Percentiles rank a stretch among this genome's conserved stretches.
phyloP scores from a whole-genome alignment of 1,284 basidiomycete genomes.

The Ganoderma multipileum region DNA sequence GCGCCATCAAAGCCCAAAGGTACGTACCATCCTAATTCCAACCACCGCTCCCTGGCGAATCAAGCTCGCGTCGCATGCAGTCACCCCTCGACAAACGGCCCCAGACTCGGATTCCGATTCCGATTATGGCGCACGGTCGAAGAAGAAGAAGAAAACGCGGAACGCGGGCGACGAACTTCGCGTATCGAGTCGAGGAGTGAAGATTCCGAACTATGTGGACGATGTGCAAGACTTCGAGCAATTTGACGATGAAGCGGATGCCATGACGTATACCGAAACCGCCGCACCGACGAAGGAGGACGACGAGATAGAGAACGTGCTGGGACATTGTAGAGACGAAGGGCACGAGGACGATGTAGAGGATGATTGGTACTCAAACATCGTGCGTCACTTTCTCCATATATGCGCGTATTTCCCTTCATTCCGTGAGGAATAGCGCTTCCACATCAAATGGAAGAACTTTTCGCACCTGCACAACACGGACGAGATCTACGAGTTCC shows the following conservation, averaged over 20 bases:
- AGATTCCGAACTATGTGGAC: constrained; percentile 86
- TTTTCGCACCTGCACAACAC: constrained; percentile 97
- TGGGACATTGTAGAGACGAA: constrained; percentile 85
- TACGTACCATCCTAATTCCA: constrained; percentile 40
- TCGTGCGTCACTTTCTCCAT: constrained; percentile 59
- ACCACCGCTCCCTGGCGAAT: background rate
- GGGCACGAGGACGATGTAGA: constrained; percentile 75
- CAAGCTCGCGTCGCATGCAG: constrained; percentile 37
- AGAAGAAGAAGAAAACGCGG: constrained; percentile 83
- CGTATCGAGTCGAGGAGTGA: constrained; percentile 81
- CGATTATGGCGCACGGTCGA: constrained; percentile 85
- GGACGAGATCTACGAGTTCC: constrained; percentile 94
- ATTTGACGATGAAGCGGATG: constrained; percentile 73
- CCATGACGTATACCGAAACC: constrained; percentile 60
- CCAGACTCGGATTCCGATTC: constrained; percentile 82
- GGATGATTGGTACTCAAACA: constrained; percentile 86
- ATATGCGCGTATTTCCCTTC: constrained; percentile 23
- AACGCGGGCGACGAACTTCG: constrained; percentile 73
- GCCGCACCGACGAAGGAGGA: constrained; percentile 66
- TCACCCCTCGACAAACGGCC: constrained; percentile 51
- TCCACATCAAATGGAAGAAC: constrained; percentile 96
- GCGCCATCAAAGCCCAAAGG: constrained; percentile 68
- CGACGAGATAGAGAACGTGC: constrained; percentile 90
- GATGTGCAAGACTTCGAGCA: constrained; percentile 85
- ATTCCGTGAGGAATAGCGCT: constrained; percentile 63